Conservation (phyloP, 805 yeast genomes). For the Ogataea dorogensis region DNA sequence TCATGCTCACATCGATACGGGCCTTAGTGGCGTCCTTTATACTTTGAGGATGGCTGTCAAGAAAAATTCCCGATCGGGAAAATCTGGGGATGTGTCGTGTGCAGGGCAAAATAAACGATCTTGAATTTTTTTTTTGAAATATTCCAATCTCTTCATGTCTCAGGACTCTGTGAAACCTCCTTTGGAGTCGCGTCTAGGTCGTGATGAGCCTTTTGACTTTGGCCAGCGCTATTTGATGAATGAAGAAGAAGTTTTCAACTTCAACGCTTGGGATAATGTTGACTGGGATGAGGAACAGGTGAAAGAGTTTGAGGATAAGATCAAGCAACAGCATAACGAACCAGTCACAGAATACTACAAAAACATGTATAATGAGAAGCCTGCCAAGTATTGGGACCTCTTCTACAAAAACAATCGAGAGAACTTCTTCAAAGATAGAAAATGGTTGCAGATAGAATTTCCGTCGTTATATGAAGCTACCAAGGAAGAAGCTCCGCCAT, state of each 20-base stretch:
- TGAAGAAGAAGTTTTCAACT: slow-evolving; percentile 82
- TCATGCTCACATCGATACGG: slow-evolving; percentile 18
- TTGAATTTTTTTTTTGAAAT: slow-evolving; percentile 3
- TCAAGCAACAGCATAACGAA: slow-evolving; percentile 66
- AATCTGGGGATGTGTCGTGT: slow-evolving; percentile 20
- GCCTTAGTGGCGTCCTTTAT: neutral
- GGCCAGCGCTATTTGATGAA: slow-evolving; percentile 78
- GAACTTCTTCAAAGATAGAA: slow-evolving; percentile 94
- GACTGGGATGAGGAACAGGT: slow-evolving; percentile 95
- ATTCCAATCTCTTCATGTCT: neutral
- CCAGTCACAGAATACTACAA: slow-evolving; percentile 93
- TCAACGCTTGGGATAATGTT: slow-evolving; percentile 96
- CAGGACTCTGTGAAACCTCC: slow-evolving; percentile 38
- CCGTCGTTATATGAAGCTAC: slow-evolving; percentile 82
- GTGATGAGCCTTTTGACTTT: slow-evolving; percentile 87
- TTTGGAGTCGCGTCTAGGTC: slow-evolving; percentile 62
- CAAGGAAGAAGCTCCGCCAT: slow-evolving; percentile 64
- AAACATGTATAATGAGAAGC: slow-evolving; percentile 72
- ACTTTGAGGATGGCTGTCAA: slow-evolving; percentile 20
- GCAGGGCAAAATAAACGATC: slow-evolving; percentile 5
- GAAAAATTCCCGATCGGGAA: slow-evolving; percentile 18
- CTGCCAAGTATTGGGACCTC: slow-evolving; percentile 93
- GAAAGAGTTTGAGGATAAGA: slow-evolving; percentile 68
- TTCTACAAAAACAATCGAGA: slow-evolving; percentile 89
- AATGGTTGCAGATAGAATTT: slow-evolving; percentile 94